A percentile compares a stretch with the other conserved stretches of the same genome.
Evolutionary conservation across 2,329 filamentous ascomycete genomes (phyloP).

Genomic region (Mariannaea elegans): DNA sequence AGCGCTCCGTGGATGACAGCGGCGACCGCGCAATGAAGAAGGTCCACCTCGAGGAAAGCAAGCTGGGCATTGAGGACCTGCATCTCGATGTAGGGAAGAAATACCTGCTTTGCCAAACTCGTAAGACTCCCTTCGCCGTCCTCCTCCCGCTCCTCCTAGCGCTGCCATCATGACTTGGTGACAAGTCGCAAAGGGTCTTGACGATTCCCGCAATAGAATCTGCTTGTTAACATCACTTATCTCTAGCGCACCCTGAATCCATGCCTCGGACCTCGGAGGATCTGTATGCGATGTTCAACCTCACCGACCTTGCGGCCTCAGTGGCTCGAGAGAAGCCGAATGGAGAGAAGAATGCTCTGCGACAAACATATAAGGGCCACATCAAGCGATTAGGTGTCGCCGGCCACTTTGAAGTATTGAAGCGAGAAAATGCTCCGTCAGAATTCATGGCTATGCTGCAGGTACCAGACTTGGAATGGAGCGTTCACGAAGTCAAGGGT

Average conservation of each 20-base stretch:
- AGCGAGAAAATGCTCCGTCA: conserved; percentile 60
- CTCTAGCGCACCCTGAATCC: conserved; percentile 58
- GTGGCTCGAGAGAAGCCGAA: conserved; percentile 71
- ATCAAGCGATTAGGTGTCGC: conserved; percentile 70
- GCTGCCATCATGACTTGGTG: conserved; percentile 35
- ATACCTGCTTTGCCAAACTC: conserved; percentile 72
- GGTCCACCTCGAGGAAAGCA: conserved; percentile 68
- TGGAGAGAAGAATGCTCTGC: conserved; percentile 72
- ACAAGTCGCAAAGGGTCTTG: conserved; percentile 33
- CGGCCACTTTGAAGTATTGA: conserved; percentile 67
- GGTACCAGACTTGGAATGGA: conserved; percentile 66
- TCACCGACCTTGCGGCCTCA: conserved; percentile 65
- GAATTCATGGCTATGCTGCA: conserved; percentile 63
- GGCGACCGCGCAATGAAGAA: conserved; percentile 69
- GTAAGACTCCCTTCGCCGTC: conserved; percentile 66
- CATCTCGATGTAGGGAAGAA: conserved; percentile 73
- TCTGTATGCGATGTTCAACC: conserved; percentile 66
- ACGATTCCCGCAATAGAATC: conserved; percentile 38
- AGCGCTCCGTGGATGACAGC: conserved; percentile 65
- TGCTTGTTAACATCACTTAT: conserved; percentile 56
- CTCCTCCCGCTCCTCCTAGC: conserved; percentile 40
- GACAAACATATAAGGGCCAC: conserved; percentile 75
- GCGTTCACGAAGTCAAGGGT: conserved; percentile 61
- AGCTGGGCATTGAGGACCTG: conserved; percentile 69
- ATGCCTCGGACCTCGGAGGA: conserved; percentile 62